phyloP scores from a whole-genome alignment of 2,329 filamentous ascomycete species.

The Bertia moriformis region DNA sequence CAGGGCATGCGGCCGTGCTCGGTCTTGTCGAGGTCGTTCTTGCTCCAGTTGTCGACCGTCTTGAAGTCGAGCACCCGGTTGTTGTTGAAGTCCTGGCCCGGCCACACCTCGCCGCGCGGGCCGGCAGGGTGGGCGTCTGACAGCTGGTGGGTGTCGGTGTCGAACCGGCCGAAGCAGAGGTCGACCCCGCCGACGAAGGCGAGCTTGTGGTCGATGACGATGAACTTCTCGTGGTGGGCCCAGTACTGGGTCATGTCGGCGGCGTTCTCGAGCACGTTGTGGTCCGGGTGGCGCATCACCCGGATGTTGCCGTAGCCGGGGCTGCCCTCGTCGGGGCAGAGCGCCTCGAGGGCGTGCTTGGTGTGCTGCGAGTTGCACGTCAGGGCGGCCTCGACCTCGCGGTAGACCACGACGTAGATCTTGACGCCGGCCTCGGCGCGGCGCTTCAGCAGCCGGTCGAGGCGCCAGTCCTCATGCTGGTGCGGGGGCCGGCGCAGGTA shows the following conservation, averaged over 20 bases:
- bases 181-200: slow-evolving; percentile 92
- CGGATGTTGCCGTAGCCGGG: slow-evolving; percentile 78
- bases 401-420: slow-evolving; percentile 86
- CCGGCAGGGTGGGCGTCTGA: slow-evolving; percentile 79
- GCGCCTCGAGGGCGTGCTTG: slow-evolving; percentile 64
- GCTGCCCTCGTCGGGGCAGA: slow-evolving; percentile 70
- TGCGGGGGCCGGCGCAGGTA: slow-evolving; percentile 76
- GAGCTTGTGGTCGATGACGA: slow-evolving; percentile 79
- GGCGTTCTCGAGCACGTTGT: slow-evolving; percentile 85
- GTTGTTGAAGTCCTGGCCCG: slow-evolving; percentile 96
- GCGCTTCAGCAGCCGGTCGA: slow-evolving; percentile 77
- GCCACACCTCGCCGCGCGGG: slow-evolving; percentile 71
- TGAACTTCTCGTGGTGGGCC: slow-evolving; percentile 96
- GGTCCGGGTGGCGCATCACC: slow-evolving; percentile 82
- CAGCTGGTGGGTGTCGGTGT: slow-evolving; percentile 69
- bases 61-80: slow-evolving; percentile 94
- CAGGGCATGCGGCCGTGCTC: slow-evolving; percentile 94
- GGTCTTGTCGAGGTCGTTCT: slow-evolving; percentile 80
- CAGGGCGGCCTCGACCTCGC: slow-evolving; percentile 66
- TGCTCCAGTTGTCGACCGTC: slow-evolving; percentile 78
- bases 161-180: slow-evolving; percentile 91
- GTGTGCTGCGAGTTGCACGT: slow-evolving; percentile 90
- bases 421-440: slow-evolving; percentile 85
- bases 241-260: slow-evolving; percentile 96
- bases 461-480: slow-evolving; percentile 67